A percentile compares a stretch with the other conserved stretches of the same genome.
Conservation (phyloP, 2,329 filamentous ascomycete species). For the Fusarium humuli region DNA sequence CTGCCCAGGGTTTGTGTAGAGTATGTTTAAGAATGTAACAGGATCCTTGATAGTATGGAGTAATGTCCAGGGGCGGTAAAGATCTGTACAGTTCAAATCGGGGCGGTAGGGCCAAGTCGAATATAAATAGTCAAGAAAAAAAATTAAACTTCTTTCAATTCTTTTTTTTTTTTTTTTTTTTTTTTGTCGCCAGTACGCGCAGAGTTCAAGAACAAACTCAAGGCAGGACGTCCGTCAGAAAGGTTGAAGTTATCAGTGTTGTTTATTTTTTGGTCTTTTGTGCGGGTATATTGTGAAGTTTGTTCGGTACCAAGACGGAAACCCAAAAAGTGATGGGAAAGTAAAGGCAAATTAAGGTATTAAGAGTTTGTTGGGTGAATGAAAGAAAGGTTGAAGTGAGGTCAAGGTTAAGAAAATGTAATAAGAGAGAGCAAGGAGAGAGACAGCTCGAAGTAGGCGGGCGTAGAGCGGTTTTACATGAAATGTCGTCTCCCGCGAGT, state of each 20-base stretch:
- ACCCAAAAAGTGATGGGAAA: conserved; percentile 2
- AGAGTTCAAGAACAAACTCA: background rate
- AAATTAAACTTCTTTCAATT: background rate
- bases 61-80: conserved; percentile 41
- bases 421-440: conserved; percentile 9
- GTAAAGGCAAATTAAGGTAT: conserved; percentile 13
- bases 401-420: background rate
- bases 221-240: background rate
- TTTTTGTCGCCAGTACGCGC: conserved; percentile 3
- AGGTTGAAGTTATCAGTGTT: background rate
- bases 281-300: conserved; percentile 4
- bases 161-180: background rate
- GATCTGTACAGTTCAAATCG: conserved; percentile 35
- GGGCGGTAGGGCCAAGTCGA: background rate
- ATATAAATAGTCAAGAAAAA: background rate
- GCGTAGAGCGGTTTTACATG: conserved; percentile 40
- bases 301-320: background rate
- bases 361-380: conserved; percentile 2
- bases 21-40: conserved; percentile 45
- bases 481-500: conserved; percentile 44
- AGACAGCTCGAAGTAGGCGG: conserved; percentile 32
- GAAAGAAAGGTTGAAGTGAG: background rate
- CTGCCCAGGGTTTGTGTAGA: conserved; percentile 38
- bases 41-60: conserved; percentile 37
- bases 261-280: background rate